A percentile compares a stretch with the other conserved stretches of the same genome.
These are phyloP conservation scores for Pelargonium cotyledonis DNA, from an alignment of 441 rosid genomes.

Conservation along the genomic window DNA sequence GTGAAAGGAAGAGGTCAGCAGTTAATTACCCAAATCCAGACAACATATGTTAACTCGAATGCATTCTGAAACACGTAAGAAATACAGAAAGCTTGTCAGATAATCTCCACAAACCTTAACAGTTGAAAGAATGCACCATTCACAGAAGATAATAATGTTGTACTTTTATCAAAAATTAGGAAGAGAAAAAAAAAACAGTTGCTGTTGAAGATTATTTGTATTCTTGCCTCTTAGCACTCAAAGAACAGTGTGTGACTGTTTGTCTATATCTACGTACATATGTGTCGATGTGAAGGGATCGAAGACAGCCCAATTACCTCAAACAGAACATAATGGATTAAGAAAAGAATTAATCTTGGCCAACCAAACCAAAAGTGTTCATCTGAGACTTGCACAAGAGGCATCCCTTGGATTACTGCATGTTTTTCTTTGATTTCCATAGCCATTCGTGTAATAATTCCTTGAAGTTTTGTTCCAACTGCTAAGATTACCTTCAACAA, in stretches of 20 bases:
- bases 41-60: conserved; percentile 91
- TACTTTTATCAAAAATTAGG: too few relatives aligned
- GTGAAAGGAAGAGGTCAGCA: conserved; percentile 13
- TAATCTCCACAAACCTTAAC: conserved; percentile 6
- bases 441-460: conserved; percentile 81
- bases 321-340: conserved; percentile 83
- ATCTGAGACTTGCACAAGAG: conserved; percentile 85
- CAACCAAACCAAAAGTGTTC: conserved; percentile 72
- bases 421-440: conserved; percentile 82
- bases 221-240: too few relatives aligned
- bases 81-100: conserved; percentile 14
- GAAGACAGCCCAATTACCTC: conserved; percentile 41
- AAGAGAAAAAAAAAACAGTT: too few relatives aligned
- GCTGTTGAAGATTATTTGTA: too few relatives aligned
- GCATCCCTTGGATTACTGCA: conserved; percentile 94
- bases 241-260: too few relatives aligned
- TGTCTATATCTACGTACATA: not conserved
- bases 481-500: conserved; percentile 68
- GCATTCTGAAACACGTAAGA: conserved; percentile 58
- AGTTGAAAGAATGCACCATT: not conserved
- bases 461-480: conserved; percentile 85
- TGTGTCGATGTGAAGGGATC: too few relatives aligned
- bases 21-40: conserved; percentile 81
- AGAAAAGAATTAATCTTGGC: conserved; percentile 65
- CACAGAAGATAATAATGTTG: not conserved